These are phyloP conservation scores for Beta vulgaris DNA, from an alignment of 148 eudicot species.

Conservation along the genomic window DNA sequence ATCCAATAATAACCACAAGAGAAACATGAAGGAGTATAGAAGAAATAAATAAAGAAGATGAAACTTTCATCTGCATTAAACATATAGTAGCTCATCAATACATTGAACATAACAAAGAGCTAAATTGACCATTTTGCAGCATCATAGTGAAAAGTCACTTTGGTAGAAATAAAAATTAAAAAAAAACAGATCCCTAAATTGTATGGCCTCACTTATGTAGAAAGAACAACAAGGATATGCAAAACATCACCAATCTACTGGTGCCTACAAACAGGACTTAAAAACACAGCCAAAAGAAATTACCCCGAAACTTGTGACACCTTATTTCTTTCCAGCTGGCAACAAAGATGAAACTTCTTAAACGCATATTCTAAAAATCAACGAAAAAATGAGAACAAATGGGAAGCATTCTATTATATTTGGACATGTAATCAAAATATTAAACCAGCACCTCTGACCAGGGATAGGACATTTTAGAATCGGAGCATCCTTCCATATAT, in stretches of 20 bases:
- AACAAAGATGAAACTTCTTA: too few relatives aligned
- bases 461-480: conserved; percentile 87
- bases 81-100: background rate
- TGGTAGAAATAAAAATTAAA: background rate
- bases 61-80: background rate
- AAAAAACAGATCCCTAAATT: background rate
- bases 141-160: background rate
- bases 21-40: background rate
- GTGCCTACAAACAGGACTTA: background rate
- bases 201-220: background rate
- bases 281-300: background rate
- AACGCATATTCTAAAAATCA: too few relatives aligned
- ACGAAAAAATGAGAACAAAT: too few relatives aligned
- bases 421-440: background rate
- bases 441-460: conserved; percentile 62
- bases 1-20: background rate
- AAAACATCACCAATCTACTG: background rate
- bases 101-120: background rate
- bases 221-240: background rate
- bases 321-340: conserved; percentile 94
- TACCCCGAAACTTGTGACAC: conserved; percentile 97
- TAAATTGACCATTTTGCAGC: background rate
- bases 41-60: background rate
- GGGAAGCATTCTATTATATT: too few relatives aligned
- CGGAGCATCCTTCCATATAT: conserved; percentile 83